Base-by-base conservation (phyloP, 225 moss, liverwort and hornwort genomes). In the Thuidium tamariscinum region DNA sequence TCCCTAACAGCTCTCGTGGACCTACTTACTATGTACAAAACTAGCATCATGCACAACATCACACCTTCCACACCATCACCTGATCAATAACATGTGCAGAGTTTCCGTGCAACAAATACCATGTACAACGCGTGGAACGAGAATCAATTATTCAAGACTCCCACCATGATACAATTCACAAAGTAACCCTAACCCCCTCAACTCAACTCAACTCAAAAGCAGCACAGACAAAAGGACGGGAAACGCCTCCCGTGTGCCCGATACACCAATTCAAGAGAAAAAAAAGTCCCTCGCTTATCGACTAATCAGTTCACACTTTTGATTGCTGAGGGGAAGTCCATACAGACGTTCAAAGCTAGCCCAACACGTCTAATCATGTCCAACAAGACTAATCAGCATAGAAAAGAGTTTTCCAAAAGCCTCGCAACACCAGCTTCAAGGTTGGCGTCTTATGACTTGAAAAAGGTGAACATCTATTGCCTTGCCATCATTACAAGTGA, bases 401-500 rank as follows among this genome's bases (percentile, higher is more conserved):
- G 80, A 68, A 88, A 73, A 82, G 39, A 85, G 80, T 61, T 83
- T 64, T 85, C 89, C 93, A 83, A 64, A 82, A 93, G 86, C 81
- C 87, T 63, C 51, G 88, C 80, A 88, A 87, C 85, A 91, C 85
- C 93, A 91, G 89, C 91, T 94, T 91, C 91, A 37, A 80, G 88
- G 81, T 86, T 86, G 90, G 91, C 89, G 87, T 87, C 91, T 91
- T 91, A 91, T 88, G 93, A 93, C 93, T 90, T 91, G 88, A 90
- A 90, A 92, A 88, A 88, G 90, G 84, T 90, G 89, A 89, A 92
- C 90, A 90, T 90, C 93, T 93, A 90, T 80, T 91, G 92, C 92
- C 92, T 92, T 90, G 92, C 89, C 92, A 89, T 93, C 90, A 88
- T 90, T 92, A 92, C 90, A 92, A 79, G 88, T 90, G 90, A 90